A percentile compares a stretch with the other conserved stretches of the same genome.
Evolutionary conservation across 2,329 filamentous ascomycete species (phyloP).

Genomic region (Trichoderma harzianum): DNA sequence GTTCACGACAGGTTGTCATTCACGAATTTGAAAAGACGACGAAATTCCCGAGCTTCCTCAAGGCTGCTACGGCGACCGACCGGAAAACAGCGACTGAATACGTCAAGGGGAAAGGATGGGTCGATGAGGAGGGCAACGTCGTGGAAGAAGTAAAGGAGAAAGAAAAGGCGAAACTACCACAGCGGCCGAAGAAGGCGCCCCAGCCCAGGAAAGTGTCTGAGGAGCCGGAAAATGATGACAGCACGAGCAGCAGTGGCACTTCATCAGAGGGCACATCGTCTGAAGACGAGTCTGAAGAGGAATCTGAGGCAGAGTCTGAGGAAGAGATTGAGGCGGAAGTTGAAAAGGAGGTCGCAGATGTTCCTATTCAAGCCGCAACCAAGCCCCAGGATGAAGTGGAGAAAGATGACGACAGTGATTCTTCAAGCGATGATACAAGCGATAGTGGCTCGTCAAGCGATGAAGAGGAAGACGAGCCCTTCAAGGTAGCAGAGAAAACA

Average conservation of each 20-base stretch:
- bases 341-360: conserved; percentile 25
- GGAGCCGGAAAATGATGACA: conserved; percentile 33
- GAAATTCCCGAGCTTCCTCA: conserved; percentile 79
- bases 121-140: conserved; percentile 73
- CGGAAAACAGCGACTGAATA: conserved; percentile 55
- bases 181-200: conserved; percentile 23
- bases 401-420: background rate
- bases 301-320: background rate
- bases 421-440: conserved; percentile 8
- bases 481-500: conserved; percentile 19
- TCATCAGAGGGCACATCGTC: conserved; percentile 33
- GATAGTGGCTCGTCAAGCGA: conserved; percentile 21
- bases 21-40: conserved; percentile 88
- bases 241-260: conserved; percentile 40
- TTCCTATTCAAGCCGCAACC: background rate
- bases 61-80: conserved; percentile 39
- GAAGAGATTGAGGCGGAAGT: conserved; percentile 19
- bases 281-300: conserved; percentile 28
- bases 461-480: conserved; percentile 1
- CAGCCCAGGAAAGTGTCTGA: conserved; percentile 22
- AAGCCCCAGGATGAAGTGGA: conserved; percentile 8
- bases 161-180: conserved; percentile 9
- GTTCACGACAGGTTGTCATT: conserved; percentile 58
- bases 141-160: conserved; percentile 58
- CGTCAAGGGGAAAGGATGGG: conserved; percentile 84